These are phyloP conservation scores for Inonotus hispidus DNA, from an alignment of 1,284 basidiomycete species.

Conservation along the genomic window DNA sequence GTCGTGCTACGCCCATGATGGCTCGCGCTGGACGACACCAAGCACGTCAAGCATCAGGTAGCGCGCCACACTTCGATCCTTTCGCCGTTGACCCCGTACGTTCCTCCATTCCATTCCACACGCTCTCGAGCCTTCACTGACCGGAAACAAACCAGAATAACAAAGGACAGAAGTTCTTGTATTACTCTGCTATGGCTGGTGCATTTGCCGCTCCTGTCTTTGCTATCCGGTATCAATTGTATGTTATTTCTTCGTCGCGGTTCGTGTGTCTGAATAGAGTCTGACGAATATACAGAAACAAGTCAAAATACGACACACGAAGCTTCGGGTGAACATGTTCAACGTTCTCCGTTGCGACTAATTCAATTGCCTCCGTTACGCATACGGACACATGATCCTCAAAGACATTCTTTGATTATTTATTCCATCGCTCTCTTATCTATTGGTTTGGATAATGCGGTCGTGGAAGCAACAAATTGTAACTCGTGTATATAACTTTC, in stretches of 20 bases:
- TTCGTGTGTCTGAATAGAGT: not conserved
- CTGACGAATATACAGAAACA: not conserved
- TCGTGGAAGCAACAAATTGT: not conserved
- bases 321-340: not conserved
- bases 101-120: not conserved
- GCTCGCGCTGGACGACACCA: slow-evolving; percentile 9
- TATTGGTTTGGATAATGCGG: too few relatives aligned
- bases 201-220: slow-evolving; percentile 2
- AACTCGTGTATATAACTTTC: not conserved
- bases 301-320: slow-evolving; percentile 6
- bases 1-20: slow-evolving; percentile 7
- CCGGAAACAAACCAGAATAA: not conserved
- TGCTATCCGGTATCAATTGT: slow-evolving; percentile 13
- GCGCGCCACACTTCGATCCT: slow-evolving; percentile 13
- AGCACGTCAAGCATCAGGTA: not conserved
- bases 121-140: not conserved
- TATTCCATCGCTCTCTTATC: not conserved
- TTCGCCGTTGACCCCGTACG: slow-evolving; percentile 14
- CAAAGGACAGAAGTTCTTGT: slow-evolving; percentile 8
- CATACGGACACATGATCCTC: not conserved
- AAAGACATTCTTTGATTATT: not conserved
- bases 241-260: not conserved
- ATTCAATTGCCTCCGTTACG: not conserved
- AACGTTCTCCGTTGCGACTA: not conserved
- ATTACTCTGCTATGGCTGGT: slow-evolving; percentile 10